Percentiles rank a stretch among this genome's conserved stretches.
Evolutionary conservation across 257 asterid genomes (phyloP).

Genomic region (Verbena officinalis): DNA sequence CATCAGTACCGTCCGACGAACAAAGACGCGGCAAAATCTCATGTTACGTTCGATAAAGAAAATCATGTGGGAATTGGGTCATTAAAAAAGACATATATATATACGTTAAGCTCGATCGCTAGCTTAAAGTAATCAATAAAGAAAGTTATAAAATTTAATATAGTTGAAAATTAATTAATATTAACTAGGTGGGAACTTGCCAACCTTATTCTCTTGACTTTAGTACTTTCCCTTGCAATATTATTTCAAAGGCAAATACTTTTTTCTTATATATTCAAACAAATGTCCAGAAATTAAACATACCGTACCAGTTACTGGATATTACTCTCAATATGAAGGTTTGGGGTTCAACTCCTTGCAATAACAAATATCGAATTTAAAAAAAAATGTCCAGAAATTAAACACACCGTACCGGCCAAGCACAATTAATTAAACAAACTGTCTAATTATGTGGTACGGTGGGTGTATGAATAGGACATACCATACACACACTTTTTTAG

Average conservation of each 20-base stretch:
- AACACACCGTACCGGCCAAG: too few relatives aligned
- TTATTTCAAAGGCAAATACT: too few relatives aligned
- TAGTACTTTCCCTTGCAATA: background rate
- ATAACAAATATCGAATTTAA: too few relatives aligned
- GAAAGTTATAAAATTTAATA: conserved; percentile 10
- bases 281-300: too few relatives aligned
- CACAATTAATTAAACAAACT: too few relatives aligned
- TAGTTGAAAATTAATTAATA: conserved; percentile 25
- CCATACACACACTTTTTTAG: too few relatives aligned
- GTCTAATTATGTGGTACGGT: too few relatives aligned
- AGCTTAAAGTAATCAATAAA: conserved; percentile 15
- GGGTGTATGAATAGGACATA: too few relatives aligned
- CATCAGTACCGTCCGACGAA: conserved; percentile 6
- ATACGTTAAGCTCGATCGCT: conserved; percentile 24
- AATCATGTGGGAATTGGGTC: conserved; percentile 14
- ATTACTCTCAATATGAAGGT: too few relatives aligned
- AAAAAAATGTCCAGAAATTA: too few relatives aligned
- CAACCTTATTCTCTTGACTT: conserved; percentile 16
- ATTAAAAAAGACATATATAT: conserved; percentile 1
- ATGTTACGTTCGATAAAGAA: conserved; percentile 16
- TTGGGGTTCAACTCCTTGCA: too few relatives aligned
- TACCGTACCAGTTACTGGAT: too few relatives aligned
- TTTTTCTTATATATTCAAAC: background rate
- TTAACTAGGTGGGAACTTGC: conserved; percentile 44
- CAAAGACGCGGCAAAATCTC: conserved; percentile 20